Conservation (phyloP, 331 rosid species). For the Quercus phellos region DNA sequence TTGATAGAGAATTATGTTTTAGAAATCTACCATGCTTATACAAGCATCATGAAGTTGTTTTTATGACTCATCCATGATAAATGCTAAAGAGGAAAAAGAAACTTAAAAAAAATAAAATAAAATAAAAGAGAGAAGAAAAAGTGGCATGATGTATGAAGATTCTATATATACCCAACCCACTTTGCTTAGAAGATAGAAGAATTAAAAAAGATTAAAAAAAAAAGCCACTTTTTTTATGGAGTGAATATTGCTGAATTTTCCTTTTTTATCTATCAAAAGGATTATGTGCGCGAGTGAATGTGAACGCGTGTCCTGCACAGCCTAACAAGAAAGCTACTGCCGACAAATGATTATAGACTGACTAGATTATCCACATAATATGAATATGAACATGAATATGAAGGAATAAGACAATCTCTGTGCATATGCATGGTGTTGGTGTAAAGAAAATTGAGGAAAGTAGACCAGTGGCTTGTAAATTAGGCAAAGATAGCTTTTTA, state of each 20-base stretch:
- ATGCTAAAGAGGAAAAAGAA: not conserved
- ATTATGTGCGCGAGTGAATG: no score
- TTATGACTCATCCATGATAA: not conserved
- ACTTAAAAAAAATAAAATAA: no score
- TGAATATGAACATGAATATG: not conserved
- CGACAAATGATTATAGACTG: not conserved
- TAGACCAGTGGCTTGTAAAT: no score
- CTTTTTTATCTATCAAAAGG: no score
- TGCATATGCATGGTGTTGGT: not conserved
- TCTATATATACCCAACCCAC: not conserved
- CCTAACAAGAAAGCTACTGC: not conserved
- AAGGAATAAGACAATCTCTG: not conserved
- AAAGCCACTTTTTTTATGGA: not conserved
- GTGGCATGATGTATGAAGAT: not conserved
- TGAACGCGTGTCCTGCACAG: not conserved
- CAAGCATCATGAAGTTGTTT: not conserved
- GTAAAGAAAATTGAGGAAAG: no score
- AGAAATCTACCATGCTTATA: not conserved
- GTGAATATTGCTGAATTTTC: not conserved
- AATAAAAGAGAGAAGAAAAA: not conserved
- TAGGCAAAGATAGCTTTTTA: no score
- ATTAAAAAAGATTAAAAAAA: not conserved
- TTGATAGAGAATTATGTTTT: not conserved
- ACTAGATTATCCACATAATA: not conserved
- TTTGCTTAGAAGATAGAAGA: not conserved